phyloP scores from a whole-genome alignment of 2,329 filamentous ascomycete genomes.

The Diaporthe amygdali region DNA sequence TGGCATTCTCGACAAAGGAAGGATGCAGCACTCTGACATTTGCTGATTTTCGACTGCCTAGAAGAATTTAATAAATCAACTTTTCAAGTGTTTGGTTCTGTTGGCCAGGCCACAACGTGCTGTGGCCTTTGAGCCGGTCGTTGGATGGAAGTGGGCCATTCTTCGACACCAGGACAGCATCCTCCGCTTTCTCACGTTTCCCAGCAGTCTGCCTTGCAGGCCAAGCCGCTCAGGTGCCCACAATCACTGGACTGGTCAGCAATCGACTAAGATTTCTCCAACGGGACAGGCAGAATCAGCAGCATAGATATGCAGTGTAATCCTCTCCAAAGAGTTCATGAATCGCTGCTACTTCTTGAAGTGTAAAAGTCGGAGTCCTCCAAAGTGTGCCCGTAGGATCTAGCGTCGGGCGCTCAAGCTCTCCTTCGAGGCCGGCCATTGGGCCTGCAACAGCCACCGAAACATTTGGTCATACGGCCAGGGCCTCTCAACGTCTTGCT shows the following conservation, averaged over 20 bases:
- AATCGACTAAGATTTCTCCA: not conserved
- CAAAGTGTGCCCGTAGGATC: not conserved
- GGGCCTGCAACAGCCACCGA: slow-evolving; percentile 2
- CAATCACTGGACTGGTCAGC: not conserved
- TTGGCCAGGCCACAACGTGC: not conserved
- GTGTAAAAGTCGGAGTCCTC: not conserved
- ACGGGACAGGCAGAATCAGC: no score
- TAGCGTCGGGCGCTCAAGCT: not conserved
- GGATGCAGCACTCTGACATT: not conserved
- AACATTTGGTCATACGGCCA: not conserved
- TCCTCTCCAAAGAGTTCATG: not conserved
- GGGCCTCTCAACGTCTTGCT: not conserved
- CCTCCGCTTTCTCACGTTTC: not conserved
- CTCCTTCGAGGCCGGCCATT: not conserved
- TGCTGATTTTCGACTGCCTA: no score
- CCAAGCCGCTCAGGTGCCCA: not conserved
- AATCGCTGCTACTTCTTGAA: not conserved
- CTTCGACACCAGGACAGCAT: not conserved
- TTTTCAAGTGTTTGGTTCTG: not conserved
- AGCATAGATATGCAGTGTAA: no score
- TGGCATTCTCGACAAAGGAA: not conserved
- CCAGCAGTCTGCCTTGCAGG: not conserved
- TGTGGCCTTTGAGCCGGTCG: not conserved
- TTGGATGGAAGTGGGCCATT: not conserved
- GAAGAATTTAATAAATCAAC: not conserved